Base-by-base conservation (phyloP, 331 rosid species). In the Quercus tomentella region DNA sequence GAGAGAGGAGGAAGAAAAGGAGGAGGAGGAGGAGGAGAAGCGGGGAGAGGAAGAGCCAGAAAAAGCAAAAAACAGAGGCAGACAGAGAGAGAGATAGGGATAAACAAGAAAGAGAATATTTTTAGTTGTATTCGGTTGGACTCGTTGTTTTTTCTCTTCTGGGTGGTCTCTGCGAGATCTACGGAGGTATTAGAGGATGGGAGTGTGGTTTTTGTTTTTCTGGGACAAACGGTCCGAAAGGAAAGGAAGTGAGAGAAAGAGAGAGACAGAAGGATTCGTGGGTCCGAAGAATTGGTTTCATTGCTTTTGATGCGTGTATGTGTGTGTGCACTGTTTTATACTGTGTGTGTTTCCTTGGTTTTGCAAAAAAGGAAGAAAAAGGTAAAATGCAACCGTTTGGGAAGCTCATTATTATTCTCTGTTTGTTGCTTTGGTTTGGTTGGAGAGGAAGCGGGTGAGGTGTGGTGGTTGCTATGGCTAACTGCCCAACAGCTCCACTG, bases 331-430 rank as follows among this genome's bases (percentile, higher is more conserved):
- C 54, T 49, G 54, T 49, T 16, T 49, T 2, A 49, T 3, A 49
- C 26, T 70, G 25, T 20, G 21, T 26, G 51, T 25, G 33, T 45
- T 78, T 82, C 73, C 78, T 54, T 54, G 87, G 81, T 68, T 76
- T 78, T 75, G 82, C 68, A 58, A 70, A 65, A 41, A 41, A 73
- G 75, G 73, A 76, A 51, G 76, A 60, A 80, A 85, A 80, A 77
- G 88, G 86, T 85, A 80, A 61, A 73, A 82, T 84, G 89, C 81
- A 83, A 88, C 89, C 87, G 91, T 85, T 90, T 43, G 65, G 58
- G 58, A 76, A 56, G 79, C 45, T 85, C 81, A 80, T 76, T 62
- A 74, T 78, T 76, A 76, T 85, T 77, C 82, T 76, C 67, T 54
- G 81, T 84, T 80, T 10, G 82, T 73, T 84, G 80, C 52, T 71